A percentile compares a stretch with the other conserved stretches of the same genome.
Conservation (phyloP, 2,329 filamentous ascomycete genomes). For the Penicillium sp. region DNA sequence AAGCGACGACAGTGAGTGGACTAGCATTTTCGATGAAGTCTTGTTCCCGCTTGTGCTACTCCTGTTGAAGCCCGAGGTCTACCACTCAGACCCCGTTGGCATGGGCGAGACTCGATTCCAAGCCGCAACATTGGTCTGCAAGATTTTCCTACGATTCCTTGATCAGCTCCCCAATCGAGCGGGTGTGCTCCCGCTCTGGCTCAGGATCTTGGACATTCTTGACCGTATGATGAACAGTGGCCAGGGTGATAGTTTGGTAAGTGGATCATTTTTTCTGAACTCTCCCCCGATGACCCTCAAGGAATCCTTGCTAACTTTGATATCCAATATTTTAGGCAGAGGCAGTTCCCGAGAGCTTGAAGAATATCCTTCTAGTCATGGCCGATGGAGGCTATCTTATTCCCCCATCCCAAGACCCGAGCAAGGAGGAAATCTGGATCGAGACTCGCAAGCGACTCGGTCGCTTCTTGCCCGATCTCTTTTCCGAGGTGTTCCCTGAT, state of each 20-base stretch:
- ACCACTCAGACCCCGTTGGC: constrained; percentile 83
- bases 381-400: constrained; percentile 82
- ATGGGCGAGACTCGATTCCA: constrained; percentile 97
- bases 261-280: constrained; percentile 35
- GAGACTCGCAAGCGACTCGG: constrained; percentile 64
- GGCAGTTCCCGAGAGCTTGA: constrained; percentile 90
- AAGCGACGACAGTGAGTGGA: constrained; percentile 88
- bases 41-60: constrained; percentile 87
- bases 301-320: constrained; percentile 1
- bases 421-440: constrained; percentile 58
- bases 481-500: constrained; percentile 60
- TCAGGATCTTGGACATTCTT: constrained; percentile 89
- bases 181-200: constrained; percentile 88
- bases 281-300: constrained; percentile 5
- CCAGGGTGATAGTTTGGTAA: constrained; percentile 82
- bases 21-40: constrained; percentile 89
- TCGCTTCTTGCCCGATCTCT: constrained; percentile 61
- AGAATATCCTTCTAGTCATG: constrained; percentile 97
- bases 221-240: constrained; percentile 95
- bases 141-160: constrained; percentile 93
- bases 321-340: constrained; percentile 66
- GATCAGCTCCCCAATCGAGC: constrained; percentile 82
- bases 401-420: constrained; percentile 59
- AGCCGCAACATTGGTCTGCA: constrained; percentile 86
- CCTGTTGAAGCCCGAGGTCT: constrained; percentile 90